A percentile compares a stretch with the other conserved stretches of the same genome.
Evolutionary conservation across 257 asterid genomes (phyloP).

Genomic region (Solanum bukasovii): DNA sequence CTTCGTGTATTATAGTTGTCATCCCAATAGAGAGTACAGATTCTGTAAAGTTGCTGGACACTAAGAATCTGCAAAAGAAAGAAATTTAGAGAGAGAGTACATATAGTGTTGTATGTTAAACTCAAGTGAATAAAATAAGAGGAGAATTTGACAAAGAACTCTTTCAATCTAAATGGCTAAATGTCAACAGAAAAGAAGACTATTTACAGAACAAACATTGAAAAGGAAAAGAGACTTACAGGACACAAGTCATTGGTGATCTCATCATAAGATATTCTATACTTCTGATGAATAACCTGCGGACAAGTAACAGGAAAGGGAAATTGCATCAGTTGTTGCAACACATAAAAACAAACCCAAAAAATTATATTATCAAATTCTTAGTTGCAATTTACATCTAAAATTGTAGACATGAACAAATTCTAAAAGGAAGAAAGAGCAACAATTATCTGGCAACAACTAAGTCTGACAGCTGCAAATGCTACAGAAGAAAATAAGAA

Average conservation of each 20-base stretch:
- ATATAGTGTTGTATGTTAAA: background rate
- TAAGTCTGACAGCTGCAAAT: background rate
- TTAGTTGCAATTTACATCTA: background rate
- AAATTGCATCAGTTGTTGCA: background rate
- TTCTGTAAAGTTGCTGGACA: conserved; percentile 97
- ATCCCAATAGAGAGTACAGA: conserved; percentile 90
- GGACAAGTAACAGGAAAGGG: conserved; percentile 2
- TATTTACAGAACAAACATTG: background rate
- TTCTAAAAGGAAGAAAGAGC: background rate
- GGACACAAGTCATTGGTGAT: conserved; percentile 94
- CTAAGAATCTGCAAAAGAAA: conserved; percentile 59
- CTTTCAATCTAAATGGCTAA: background rate
- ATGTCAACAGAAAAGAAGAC: background rate
- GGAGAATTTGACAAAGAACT: background rate
- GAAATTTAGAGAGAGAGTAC: background rate
- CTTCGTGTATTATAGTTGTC: conserved; percentile 92
- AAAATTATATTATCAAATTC: background rate
- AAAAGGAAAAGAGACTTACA: conserved; percentile 41
- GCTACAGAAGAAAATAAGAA: background rate
- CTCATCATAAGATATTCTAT: conserved; percentile 93
- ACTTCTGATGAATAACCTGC: conserved; percentile 98
- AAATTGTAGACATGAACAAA: background rate
- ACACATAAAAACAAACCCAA: background rate
- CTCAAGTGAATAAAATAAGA: background rate
- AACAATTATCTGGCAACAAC: background rate